phyloP scores from a whole-genome alignment of 176 grass and related monocot genomes.

The Secale cereale region DNA sequence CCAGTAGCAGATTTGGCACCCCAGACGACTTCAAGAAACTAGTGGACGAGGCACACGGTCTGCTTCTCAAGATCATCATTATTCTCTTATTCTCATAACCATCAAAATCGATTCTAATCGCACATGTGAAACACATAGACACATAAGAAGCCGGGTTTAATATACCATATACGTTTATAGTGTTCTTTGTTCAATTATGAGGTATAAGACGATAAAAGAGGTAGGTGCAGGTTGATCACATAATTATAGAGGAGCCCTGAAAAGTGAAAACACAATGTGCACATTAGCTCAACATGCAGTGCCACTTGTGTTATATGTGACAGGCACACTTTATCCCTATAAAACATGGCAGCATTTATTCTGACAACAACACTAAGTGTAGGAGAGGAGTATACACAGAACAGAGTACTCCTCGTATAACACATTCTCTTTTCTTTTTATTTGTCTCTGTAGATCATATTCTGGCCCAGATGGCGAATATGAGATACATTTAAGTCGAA shows the following conservation, averaged over 20 bases:
- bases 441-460: background rate
- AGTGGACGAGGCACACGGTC: constrained; percentile 92
- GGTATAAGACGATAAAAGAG: background rate
- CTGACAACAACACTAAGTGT: background rate
- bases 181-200: background rate
- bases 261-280: background rate
- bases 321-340: background rate
- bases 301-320: background rate
- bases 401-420: background rate
- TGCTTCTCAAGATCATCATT: constrained; percentile 27
- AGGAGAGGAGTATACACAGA: background rate
- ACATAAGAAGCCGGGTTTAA: background rate
- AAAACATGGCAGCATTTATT: background rate
- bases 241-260: background rate
- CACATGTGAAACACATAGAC: background rate
- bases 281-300: background rate
- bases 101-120: background rate
- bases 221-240: background rate
- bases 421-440: background rate
- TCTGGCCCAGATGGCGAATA: background rate
- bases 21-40: constrained; percentile 93
- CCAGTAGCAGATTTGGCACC: constrained; percentile 97
- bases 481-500: background rate
- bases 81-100: constrained; percentile 4
- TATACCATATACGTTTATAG: background rate